Evolutionary conservation across 1,139 yeast genomes (phyloP), one percentile per base, ranked within the genome.

Genomic region (Petasospora rhodanensis): DNA sequence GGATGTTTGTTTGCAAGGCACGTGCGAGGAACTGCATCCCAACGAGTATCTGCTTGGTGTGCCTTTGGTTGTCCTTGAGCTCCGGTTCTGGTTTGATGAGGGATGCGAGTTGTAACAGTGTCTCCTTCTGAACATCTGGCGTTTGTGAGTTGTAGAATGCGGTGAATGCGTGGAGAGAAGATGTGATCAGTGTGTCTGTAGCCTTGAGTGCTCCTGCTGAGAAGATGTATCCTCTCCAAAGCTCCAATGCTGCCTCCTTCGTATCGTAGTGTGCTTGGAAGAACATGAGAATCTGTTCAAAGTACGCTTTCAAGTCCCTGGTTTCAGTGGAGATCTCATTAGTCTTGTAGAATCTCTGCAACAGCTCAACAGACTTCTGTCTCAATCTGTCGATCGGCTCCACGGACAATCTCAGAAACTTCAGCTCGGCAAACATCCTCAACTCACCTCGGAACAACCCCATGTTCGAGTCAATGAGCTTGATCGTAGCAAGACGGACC

Each of bases 181-280:
- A 52, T 23, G 68, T 65, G 5, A 78, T 62, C 12, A 74, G 64
- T 2, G 56, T 46, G 30, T 69, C 72, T 10, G 74, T 66, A 0
- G 83, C 79, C 17, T 75, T 70, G 9, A 66, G 44, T 0, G 86
- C 80, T 3, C 87, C 93, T 8, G 69, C 67, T n/a, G 79, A 68
- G 40, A 69, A 67, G 0, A 66, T 54, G 29, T 68, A 61, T 0
- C 91, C 89, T 46, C 56, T 66, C 76, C 79, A 70, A 42, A 80
- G 74, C 34, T 62, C 68, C 3, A 37, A 18, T 1, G 62, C 51
- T 0, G 52, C 31, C 14, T 47, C 50, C 9, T 43, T 43, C 7
- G 43, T 41, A 14, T 30, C 34, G 12, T 33, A 46, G 28, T 31
- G 28, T 5, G 11, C 8, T 21, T 32, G 28, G 32, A 33, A 52